Conservation (phyloP, 2,329 filamentous ascomycete species). For the Arthrobotrys conoides region DNA sequence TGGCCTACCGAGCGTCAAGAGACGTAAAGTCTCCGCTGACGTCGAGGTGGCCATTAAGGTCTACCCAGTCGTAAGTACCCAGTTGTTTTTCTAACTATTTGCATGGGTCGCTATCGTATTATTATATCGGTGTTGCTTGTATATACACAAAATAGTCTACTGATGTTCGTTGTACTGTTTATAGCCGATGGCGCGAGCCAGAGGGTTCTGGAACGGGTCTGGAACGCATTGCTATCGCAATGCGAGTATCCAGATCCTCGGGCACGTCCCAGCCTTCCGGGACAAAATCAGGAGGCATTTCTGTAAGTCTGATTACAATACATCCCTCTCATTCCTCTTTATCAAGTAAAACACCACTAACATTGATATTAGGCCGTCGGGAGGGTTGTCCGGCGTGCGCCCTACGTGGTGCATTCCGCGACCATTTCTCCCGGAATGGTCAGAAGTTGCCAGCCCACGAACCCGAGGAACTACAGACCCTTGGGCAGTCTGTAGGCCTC, state of each 20-base stretch:
- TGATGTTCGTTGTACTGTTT: not conserved
- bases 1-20: not conserved
- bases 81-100: not conserved
- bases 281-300: slow-evolving; percentile 30
- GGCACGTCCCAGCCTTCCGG: slow-evolving; percentile 37
- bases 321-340: not conserved
- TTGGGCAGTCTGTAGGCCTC: slow-evolving; percentile 36
- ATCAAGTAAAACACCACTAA: not conserved
- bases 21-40: slow-evolving; percentile 3
- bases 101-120: not conserved
- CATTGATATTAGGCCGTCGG: slow-evolving; percentile 7
- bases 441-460: slow-evolving; percentile 26
- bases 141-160: not conserved
- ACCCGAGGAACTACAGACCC: slow-evolving; percentile 23
- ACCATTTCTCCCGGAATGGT: slow-evolving; percentile 32
- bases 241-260: slow-evolving; percentile 49
- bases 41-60: not conserved
- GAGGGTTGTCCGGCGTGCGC: slow-evolving; percentile 25
- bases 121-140: no score
- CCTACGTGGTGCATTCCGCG: slow-evolving; percentile 24
- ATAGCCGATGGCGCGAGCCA: slow-evolving; percentile 6
- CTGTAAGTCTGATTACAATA: slow-evolving; percentile 19
- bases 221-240: slow-evolving; percentile 55
- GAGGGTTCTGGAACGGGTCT: slow-evolving; percentile 38
- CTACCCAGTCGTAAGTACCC: not conserved